Conservation (phyloP, 306 rosid genomes). For the Castanea mollissima region DNA sequence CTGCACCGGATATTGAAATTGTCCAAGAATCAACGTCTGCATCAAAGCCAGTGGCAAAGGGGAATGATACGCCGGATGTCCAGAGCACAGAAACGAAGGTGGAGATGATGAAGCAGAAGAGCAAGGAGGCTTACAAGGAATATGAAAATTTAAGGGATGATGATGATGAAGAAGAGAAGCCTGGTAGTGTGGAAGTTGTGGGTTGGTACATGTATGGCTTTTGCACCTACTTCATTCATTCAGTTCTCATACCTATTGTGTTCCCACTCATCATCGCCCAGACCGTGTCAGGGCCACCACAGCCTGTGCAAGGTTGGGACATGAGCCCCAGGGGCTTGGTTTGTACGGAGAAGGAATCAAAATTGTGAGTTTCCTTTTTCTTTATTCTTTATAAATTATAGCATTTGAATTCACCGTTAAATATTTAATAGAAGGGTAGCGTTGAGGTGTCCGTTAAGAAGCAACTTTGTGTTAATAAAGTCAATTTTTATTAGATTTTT, state of each 20-base stretch:
- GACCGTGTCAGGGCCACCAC: conserved; percentile 33
- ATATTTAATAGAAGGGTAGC: too few species aligned
- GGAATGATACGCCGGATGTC: conserved; percentile 28
- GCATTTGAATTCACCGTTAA: not conserved
- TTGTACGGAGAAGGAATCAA: conserved; percentile 54
- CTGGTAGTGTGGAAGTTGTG: conserved; percentile 52
- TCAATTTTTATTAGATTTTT: too few species aligned
- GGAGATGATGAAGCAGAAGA: conserved; percentile 39
- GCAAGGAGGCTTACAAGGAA: conserved; percentile 39
- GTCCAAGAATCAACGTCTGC: not conserved
- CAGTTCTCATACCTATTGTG: conserved; percentile 69
- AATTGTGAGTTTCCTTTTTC: conserved; percentile 47
- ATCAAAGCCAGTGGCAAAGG: not conserved
- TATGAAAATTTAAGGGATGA: conserved; percentile 31
- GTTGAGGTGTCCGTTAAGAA: too few species aligned
- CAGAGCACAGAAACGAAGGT: conserved; percentile 43
- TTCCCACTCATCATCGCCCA: conserved; percentile 84
- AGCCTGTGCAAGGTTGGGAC: conserved; percentile 33
- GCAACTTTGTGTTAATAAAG: too few species aligned
- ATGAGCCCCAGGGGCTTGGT: conserved; percentile 16
- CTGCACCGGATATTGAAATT: not conserved
- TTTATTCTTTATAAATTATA: not conserved
- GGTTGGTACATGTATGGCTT: conserved; percentile 82
- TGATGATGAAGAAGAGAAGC: conserved; percentile 41
- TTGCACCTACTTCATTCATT: conserved; percentile 61